A percentile compares a stretch with the other conserved stretches of the same genome.
Evolutionary conservation across 768 basidiomycete genomes (phyloP).

Genomic region (Russula brevipes): DNA sequence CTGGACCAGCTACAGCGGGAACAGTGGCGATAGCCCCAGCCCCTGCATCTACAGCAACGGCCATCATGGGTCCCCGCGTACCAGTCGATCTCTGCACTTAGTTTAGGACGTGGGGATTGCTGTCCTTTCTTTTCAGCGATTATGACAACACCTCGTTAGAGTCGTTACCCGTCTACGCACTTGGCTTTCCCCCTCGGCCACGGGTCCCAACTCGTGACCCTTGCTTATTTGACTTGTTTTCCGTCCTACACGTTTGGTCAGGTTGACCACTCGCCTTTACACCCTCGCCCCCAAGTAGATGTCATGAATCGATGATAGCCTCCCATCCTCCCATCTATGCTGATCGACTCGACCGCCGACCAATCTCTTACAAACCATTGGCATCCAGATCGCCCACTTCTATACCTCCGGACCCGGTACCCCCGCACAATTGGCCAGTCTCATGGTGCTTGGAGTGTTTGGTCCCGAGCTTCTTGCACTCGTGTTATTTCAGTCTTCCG

Average conservation of each 20-base stretch:
- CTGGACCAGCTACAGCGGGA: too few relatives aligned
- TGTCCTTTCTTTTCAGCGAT: too few relatives aligned
- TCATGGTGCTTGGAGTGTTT: background rate
- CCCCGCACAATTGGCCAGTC: background rate
- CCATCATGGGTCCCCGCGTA: background rate
- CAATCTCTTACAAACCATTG: background rate
- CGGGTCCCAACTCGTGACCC: background rate
- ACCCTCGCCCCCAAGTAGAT: background rate
- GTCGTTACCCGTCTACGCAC: too few relatives aligned
- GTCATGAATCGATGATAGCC: background rate
- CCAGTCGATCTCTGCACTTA: too few relatives aligned
- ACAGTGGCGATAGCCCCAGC: too few relatives aligned
- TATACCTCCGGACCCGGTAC: background rate
- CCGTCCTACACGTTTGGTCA: background rate
- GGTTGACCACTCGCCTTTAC: background rate
- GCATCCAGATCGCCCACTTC: too few relatives aligned
- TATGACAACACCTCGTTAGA: too few relatives aligned
- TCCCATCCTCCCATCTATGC: too few relatives aligned
- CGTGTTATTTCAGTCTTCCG: too few relatives aligned
- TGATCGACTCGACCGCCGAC: background rate
- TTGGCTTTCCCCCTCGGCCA: background rate
- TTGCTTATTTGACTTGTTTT: background rate
- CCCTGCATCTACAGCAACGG: background rate
- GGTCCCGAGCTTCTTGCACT: background rate
- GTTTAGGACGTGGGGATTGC: background rate